Conservation (phyloP, 768 basidiomycete species). For the Lactifluus subvellereus region DNA sequence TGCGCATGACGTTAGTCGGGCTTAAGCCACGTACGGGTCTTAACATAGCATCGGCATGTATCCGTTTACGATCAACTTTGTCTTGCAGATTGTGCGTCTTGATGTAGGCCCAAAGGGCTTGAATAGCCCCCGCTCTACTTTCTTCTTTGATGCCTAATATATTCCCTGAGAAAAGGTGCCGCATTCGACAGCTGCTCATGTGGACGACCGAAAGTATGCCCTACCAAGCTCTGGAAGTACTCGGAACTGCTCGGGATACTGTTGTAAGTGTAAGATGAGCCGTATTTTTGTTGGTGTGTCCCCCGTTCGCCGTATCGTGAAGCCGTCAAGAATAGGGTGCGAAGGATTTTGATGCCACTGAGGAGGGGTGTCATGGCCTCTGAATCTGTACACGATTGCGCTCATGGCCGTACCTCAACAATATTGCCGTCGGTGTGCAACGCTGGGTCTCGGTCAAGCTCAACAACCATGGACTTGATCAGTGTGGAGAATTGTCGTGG, state of each 20-base stretch:
- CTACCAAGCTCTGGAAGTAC: slow-evolving; percentile 69
- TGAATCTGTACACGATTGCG: not conserved
- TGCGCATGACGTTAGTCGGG: not conserved
- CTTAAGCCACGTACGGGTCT: slow-evolving; percentile 43
- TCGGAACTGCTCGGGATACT: slow-evolving; percentile 82
- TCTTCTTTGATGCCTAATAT: slow-evolving; percentile 81
- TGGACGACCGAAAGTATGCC: not conserved
- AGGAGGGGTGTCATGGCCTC: not conserved
- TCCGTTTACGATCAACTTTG: slow-evolving; percentile 66
- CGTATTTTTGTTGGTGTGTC: slow-evolving; percentile 73
- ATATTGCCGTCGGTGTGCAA: slow-evolving; percentile 83
- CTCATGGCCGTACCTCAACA: slow-evolving; percentile 61
- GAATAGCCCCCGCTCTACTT: slow-evolving; percentile 72
- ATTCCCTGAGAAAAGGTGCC: slow-evolving; percentile 36
- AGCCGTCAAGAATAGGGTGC: slow-evolving; percentile 71
- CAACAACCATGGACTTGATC: slow-evolving; percentile 77
- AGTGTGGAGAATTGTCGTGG: slow-evolving; percentile 81
- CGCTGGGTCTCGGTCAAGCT: slow-evolving; percentile 78
- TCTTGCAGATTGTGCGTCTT: slow-evolving; percentile 80
- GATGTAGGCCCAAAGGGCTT: slow-evolving; percentile 89
- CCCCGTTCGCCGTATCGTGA: slow-evolving; percentile 76
- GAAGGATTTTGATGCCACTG: slow-evolving; percentile 62
- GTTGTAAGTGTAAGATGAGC: slow-evolving; percentile 80
- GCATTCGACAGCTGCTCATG: not conserved
- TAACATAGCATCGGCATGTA: slow-evolving; percentile 64